phyloP scores from a whole-genome alignment of 805 yeast species.

The Yarrowia sp. region DNA sequence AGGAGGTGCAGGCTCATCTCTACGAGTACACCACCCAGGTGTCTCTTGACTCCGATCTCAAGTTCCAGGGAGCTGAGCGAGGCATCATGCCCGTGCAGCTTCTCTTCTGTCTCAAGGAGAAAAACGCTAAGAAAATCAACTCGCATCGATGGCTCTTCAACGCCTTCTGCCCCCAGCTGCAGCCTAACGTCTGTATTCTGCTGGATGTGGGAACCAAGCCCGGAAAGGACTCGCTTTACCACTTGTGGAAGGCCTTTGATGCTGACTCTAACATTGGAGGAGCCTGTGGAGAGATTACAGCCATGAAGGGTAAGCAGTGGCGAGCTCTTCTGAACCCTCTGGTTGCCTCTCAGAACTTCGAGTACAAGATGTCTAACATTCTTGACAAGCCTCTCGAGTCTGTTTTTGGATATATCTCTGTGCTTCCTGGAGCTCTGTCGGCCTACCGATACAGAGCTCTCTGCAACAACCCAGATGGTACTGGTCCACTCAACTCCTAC shows the following conservation, averaged over 20 bases:
- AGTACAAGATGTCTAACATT: constrained; percentile 94
- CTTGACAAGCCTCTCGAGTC: constrained; percentile 93
- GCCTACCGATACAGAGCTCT: constrained; percentile 91
- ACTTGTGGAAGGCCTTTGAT: constrained; percentile 97
- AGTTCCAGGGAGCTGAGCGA: constrained; percentile 85
- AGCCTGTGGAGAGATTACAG: constrained; percentile 96
- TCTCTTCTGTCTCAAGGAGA: constrained; percentile 86
- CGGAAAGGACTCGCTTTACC: constrained; percentile 81
- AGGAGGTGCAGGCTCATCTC: constrained; percentile 87
- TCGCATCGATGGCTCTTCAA: constrained; percentile 98
- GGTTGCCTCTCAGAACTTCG: constrained; percentile 95
- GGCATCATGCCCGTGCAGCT: constrained; percentile 94
- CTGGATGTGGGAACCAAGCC: constrained; percentile 98
- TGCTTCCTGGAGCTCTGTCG: constrained; percentile 92
- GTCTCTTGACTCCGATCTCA: constrained; percentile 82
- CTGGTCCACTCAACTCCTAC: constrained; percentile 86
- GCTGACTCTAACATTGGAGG: constrained; percentile 96
- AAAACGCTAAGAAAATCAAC: constrained; percentile 88
- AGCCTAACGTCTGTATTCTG: constrained; percentile 85
- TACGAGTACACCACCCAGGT: constrained; percentile 96
- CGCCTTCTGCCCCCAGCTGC: constrained; percentile 85
- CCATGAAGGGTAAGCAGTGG: constrained; percentile 91
- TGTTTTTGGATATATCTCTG: constrained; percentile 87
- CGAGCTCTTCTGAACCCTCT: constrained; percentile 77
- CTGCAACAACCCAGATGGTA: constrained; percentile 79